These are phyloP conservation scores for Pythium periplocum DNA, from an alignment of 352 stramenopile genomes.

Conservation along the genomic window DNA sequence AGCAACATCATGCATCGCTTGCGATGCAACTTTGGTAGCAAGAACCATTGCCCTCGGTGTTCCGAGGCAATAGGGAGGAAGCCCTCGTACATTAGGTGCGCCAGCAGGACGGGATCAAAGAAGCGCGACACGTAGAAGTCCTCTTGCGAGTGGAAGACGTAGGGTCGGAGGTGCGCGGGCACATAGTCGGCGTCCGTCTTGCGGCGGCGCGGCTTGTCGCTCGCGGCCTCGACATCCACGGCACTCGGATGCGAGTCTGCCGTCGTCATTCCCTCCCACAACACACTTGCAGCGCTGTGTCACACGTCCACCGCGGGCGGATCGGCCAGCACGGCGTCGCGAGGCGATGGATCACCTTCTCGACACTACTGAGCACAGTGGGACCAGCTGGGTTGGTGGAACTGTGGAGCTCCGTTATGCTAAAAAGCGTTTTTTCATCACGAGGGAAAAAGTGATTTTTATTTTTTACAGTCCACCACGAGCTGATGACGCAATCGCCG, in stretches of 20 bases:
- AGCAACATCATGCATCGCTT: conserved; percentile 85
- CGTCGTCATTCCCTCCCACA: too few relatives aligned
- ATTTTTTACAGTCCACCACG: too few relatives aligned
- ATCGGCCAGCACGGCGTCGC: too few relatives aligned
- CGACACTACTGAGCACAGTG: too few relatives aligned
- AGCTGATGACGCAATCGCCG: too few relatives aligned
- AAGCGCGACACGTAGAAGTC: conserved; percentile 91
- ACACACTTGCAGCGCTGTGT: not conserved
- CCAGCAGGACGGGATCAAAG: conserved; percentile 86
- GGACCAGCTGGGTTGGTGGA: too few relatives aligned
- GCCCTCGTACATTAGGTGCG: conserved; percentile 91
- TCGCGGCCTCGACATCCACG: not conserved
- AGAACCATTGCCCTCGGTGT: conserved; percentile 52
- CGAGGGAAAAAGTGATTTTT: too few relatives aligned
- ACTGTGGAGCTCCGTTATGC: too few relatives aligned
- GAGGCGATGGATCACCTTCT: too few relatives aligned
- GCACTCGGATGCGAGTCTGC: not conserved
- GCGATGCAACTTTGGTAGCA: conserved; percentile 88
- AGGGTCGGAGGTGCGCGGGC: conserved; percentile 70
- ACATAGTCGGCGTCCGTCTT: conserved; percentile 77
- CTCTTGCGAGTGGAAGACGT: conserved; percentile 89
- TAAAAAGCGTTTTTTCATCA: too few relatives aligned
- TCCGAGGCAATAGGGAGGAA: conserved; percentile 93
- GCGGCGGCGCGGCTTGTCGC: conserved; percentile 1
- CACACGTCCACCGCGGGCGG: not conserved